Percentiles rank a stretch among this genome's conserved stretches.
Conservation (phyloP, 345 rosid species). For the Arabidopsis arenosa region DNA sequence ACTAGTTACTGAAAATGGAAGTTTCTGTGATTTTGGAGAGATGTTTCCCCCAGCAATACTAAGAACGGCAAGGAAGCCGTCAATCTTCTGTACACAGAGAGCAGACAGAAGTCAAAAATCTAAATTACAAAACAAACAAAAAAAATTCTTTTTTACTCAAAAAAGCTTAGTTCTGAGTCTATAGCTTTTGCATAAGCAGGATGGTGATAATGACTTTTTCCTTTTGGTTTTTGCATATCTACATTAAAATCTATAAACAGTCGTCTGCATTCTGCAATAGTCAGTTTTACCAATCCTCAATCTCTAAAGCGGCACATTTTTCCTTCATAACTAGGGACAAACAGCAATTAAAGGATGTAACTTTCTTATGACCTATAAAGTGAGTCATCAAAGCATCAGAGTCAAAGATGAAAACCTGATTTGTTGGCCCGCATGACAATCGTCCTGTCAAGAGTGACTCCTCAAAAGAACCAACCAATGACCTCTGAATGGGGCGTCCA, state of each 20-base stretch:
- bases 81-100: constrained; percentile 63
- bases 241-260: constrained; percentile 7
- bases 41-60: constrained; percentile 89
- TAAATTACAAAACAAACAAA: background rate
- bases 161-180: background rate
- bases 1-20: constrained; percentile 90
- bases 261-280: background rate
- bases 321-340: background rate
- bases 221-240: constrained; percentile 31
- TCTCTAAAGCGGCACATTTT: background rate
- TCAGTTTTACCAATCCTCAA: constrained; percentile 22
- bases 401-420: constrained; percentile 59
- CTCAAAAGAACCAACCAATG: constrained; percentile 97
- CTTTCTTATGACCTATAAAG: constrained; percentile 5
- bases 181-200: constrained; percentile 11
- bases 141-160: background rate
- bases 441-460: constrained; percentile 93
- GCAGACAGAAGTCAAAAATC: constrained; percentile 21
- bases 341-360: background rate
- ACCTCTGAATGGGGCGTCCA: constrained; percentile 77
- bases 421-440: constrained; percentile 62
- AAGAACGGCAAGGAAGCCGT: constrained; percentile 94
- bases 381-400: constrained; percentile 23
- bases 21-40: constrained; percentile 87
- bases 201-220: constrained; percentile 6